Base-by-base conservation (phyloP, 768 basidiomycete species). In the Mycena vitilis region DNA sequence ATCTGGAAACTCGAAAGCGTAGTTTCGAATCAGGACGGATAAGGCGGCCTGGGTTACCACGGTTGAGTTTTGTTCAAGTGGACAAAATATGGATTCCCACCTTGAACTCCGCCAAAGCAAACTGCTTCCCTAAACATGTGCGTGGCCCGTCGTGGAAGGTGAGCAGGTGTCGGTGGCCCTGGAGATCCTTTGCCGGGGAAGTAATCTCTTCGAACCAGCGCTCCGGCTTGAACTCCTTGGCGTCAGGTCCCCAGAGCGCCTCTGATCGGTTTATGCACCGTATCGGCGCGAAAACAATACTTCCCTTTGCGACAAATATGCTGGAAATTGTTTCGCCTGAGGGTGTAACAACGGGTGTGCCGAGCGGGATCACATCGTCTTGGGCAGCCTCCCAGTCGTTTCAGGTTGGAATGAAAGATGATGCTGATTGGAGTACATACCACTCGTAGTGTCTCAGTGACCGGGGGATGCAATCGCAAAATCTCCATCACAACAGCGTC, bases 91-190 rank as follows among this genome's bases (percentile, higher is more conserved):
- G 25, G 18, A 16, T 4, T 9, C 2, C 9, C 16, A 65, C 68
- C 60, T 70, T 70, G 60, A 70, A 65, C 20, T 70, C 79, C 0
- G 80, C 76, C 23, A 84, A 60, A 3, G 84, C 83, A 65, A 86
- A 85, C 16, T 73, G 73, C 42, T 79, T 81, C 18, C 85, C 85
- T 16, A 85, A 74, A 69, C 85, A 86, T 20, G 74, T 78, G 40
- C 84, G 75, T 8, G 79, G 78, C 1, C 85, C 86, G 48, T 86
- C 85, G 0, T 80, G 73, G 71, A 85, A 87, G 5, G 82, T 82
- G 63, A 83, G 75, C 2, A 85, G 61, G 45, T 86, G 84, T 20
- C 76, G 73, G 40, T 81, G 77, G 2, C 81, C 80, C 44, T 79
- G 79, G 47, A 82, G 71, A 37, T 78, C 78, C 38, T 79, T 74